Conservation (phyloP, 169 alveolate species). For the Eimeria tenella region DNA sequence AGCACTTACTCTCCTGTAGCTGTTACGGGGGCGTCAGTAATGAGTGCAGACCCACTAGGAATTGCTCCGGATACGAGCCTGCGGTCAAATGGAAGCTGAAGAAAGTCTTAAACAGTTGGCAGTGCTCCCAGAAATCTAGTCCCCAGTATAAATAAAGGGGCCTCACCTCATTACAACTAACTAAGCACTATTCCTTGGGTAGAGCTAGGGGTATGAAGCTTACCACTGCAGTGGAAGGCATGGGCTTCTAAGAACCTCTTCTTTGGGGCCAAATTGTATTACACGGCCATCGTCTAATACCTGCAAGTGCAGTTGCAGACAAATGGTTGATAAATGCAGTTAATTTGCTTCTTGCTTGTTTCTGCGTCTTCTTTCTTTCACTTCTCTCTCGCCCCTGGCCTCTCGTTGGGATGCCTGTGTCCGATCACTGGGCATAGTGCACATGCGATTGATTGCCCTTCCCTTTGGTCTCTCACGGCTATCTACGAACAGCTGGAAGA, state of each 20-base stretch:
- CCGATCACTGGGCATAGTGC: too few species aligned
- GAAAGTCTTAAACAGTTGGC: neutral
- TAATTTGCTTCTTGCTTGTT: neutral
- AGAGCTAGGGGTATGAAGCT: neutral
- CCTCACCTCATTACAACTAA: neutral
- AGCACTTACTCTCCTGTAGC: too few species aligned
- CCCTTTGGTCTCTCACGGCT: too few species aligned
- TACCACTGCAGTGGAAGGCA: slow-evolving; percentile 48
- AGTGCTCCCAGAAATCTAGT: too few species aligned
- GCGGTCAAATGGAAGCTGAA: neutral
- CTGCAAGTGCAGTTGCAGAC: neutral
- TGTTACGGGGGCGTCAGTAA: too few species aligned
- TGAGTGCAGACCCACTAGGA: neutral
- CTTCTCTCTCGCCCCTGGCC: neutral
- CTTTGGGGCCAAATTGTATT: slow-evolving; percentile 55
- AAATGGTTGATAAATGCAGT: neutral
- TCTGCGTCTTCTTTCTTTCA: neutral
- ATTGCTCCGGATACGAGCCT: slow-evolving; percentile 33
- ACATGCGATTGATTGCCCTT: too few species aligned
- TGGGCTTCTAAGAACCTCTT: slow-evolving; percentile 37
- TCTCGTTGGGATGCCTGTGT: too few species aligned
- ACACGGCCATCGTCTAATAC: slow-evolving; percentile 57
- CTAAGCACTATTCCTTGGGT: neutral
- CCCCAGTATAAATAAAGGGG: too few species aligned
- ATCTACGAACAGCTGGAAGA: neutral